These are phyloP conservation scores for Debaryomyces psychrophilus DNA, from an alignment of 1,139 yeast species.

Conservation along the genomic window DNA sequence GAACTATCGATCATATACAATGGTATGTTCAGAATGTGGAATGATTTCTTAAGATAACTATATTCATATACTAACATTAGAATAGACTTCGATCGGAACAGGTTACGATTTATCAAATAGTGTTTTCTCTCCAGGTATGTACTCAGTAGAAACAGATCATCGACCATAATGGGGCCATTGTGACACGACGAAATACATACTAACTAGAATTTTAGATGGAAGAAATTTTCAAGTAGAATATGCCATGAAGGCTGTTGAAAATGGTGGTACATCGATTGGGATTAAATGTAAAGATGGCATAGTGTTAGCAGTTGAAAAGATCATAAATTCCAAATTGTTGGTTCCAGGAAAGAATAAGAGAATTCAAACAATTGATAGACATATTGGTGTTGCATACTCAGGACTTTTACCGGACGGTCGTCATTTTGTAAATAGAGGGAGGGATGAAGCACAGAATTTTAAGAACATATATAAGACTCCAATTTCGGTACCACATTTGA, in stretches of 20 bases:
- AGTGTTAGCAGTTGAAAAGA: conserved; percentile 94
- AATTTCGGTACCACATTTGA: conserved; percentile 78
- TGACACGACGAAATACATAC: conserved; percentile 16
- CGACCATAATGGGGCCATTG: background rate
- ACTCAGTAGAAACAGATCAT: background rate
- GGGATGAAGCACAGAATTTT: conserved; percentile 87
- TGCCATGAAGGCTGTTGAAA: conserved; percentile 96
- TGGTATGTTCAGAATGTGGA: conserved; percentile 10
- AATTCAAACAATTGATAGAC: conserved; percentile 90
- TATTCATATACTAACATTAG: conserved; percentile 18
- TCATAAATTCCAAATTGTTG: conserved; percentile 80
- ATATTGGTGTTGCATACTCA: conserved; percentile 91
- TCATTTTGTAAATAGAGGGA: conserved; percentile 86
- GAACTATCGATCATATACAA: conserved; percentile 9
- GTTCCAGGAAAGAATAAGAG: conserved; percentile 89
- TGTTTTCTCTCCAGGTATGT: conserved; percentile 63
- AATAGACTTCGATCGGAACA: conserved; percentile 84
- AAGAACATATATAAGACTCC: conserved; percentile 76
- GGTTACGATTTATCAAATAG: conserved; percentile 96
- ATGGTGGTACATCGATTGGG: conserved; percentile 94
- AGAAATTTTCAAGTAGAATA: conserved; percentile 98
- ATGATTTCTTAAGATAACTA: background rate
- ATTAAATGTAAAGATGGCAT: conserved; percentile 91
- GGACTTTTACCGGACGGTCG: conserved; percentile 97
- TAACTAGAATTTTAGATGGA: conserved; percentile 68